A percentile compares a stretch with the other conserved stretches of the same genome.
phyloP scores from a whole-genome alignment of 106 monocot genomes.

The Alisma plantagoaquatica region DNA sequence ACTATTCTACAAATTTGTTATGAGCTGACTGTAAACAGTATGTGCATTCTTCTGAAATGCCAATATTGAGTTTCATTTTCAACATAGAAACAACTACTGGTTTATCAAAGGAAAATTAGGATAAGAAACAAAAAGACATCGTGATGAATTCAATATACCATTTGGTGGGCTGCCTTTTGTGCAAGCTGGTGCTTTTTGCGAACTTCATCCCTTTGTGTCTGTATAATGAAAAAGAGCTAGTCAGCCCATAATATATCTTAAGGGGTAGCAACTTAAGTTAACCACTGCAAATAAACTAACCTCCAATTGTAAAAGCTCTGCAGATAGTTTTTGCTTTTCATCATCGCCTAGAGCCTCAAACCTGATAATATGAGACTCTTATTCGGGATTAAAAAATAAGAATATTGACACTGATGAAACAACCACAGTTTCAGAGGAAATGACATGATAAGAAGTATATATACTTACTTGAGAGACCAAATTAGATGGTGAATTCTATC shows the following conservation, averaged over 20 bases:
- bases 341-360: conserved; percentile 31
- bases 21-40: no score
- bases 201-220: conserved; percentile 60
- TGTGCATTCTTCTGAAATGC: no score
- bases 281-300: no score
- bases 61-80: neutral
- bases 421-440: no score
- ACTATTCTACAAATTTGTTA: no score
- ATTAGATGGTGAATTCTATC: conserved; percentile 79
- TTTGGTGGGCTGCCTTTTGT: conserved; percentile 53
- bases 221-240: conserved; percentile 7
- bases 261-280: no score
- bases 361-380: conserved; percentile 15
- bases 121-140: neutral
- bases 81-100: neutral
- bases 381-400: neutral
- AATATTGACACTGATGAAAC: neutral
- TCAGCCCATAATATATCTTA: neutral
- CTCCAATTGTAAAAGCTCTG: conserved; percentile 39
- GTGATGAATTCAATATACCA: conserved; percentile 21
- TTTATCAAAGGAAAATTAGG: neutral
- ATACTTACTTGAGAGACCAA: conserved; percentile 78
- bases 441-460: neutral
- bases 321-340: conserved; percentile 28
- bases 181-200: conserved; percentile 57